These are phyloP conservation scores for Capillidium rhysosporum DNA, from an alignment of 371 early-diverging fungal species.

Conservation along the genomic window DNA sequence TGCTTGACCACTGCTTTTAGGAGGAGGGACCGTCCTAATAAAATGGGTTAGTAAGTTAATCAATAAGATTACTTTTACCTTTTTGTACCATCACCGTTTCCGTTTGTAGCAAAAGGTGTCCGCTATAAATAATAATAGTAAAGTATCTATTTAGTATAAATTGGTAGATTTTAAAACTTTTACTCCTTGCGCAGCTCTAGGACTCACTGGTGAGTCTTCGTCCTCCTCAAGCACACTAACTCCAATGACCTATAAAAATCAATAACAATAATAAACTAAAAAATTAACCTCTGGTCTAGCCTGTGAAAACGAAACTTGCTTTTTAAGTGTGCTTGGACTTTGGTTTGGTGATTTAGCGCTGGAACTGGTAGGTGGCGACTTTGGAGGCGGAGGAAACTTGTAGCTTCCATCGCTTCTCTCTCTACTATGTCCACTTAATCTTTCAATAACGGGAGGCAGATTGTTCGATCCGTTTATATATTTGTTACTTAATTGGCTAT, in stretches of 20 bases:
- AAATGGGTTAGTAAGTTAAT: not conserved
- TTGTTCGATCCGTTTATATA: not conserved
- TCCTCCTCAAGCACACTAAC: not conserved
- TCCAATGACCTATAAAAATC: constrained; percentile 1
- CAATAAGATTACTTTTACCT: too few relatives aligned
- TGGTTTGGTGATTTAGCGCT: too few relatives aligned
- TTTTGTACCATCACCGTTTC: too few relatives aligned
- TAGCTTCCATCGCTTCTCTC: too few relatives aligned
- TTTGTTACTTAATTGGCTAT: not conserved
- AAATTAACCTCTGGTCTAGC: not conserved
- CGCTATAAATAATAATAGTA: too few relatives aligned
- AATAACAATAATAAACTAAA: not conserved
- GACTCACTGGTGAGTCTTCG: too few relatives aligned
- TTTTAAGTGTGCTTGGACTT: not conserved
- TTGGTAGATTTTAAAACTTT: too few relatives aligned
- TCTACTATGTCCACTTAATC: too few relatives aligned
- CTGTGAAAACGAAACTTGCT: constrained; percentile 5
- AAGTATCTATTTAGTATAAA: too few relatives aligned
- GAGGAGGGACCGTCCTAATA: not conserved
- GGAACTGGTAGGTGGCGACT: not conserved
- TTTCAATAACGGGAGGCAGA: too few relatives aligned
- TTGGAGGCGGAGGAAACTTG: not conserved
- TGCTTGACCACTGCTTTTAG: not conserved
- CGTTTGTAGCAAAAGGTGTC: too few relatives aligned
- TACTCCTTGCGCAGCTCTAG: too few relatives aligned